Evolutionary conservation across 2,329 filamentous ascomycete species (phyloP).

Genomic region (Orbilia blumenaviensis): DNA sequence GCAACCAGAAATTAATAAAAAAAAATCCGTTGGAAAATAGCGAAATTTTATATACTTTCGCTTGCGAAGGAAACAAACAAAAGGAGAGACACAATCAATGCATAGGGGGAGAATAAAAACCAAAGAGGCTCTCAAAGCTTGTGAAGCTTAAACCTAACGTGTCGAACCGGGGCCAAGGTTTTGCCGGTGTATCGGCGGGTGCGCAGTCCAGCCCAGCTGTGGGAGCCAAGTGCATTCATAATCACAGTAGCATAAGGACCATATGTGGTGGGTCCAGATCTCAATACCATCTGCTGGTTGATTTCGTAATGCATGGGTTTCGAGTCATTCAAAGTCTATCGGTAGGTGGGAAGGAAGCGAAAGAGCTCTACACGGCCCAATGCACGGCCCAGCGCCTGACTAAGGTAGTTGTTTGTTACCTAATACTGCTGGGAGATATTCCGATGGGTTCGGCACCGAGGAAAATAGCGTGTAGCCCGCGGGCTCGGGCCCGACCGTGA

Average conservation of each 20-base stretch:
- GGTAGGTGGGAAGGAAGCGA: neutral
- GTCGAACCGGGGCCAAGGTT: neutral
- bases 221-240: neutral
- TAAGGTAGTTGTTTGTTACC: neutral
- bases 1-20: neutral
- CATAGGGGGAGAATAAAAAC: neutral
- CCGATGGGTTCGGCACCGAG: neutral
- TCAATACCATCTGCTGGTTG: neutral
- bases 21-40: neutral
- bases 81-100: neutral
- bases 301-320: neutral
- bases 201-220: neutral
- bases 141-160: constrained; percentile 12
- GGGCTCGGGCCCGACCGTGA: neutral
- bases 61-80: neutral
- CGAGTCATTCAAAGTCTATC: constrained; percentile 6
- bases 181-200: neutral
- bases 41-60: constrained; percentile 7
- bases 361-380: neutral
- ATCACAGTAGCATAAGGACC: neutral
- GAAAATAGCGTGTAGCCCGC: neutral
- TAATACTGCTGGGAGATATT: neutral
- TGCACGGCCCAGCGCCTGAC: neutral
- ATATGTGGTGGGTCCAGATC: neutral
- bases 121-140: neutral